phyloP scores from a whole-genome alignment of 768 basidiomycete genomes.

The Agaricus blazei region DNA sequence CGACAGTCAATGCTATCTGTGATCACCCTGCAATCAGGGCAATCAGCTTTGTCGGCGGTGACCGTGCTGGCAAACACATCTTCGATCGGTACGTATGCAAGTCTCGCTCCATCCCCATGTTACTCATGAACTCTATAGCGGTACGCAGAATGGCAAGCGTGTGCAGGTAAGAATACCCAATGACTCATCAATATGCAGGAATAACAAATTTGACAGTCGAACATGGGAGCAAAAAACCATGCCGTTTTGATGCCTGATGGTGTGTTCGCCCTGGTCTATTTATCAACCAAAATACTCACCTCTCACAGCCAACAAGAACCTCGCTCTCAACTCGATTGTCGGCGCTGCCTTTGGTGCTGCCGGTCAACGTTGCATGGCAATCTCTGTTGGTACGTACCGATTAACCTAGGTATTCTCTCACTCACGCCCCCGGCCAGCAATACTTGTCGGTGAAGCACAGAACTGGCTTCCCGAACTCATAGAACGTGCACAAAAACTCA shows the following conservation, averaged over 20 bases:
- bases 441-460: conserved; percentile 76
- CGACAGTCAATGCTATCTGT: conserved; percentile 91
- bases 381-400: conserved; percentile 70
- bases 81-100: conserved; percentile 60
- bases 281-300: background rate
- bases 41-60: conserved; percentile 95
- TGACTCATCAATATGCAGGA: background rate
- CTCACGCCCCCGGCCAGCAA: conserved; percentile 29
- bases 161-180: conserved; percentile 51
- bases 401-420: background rate
- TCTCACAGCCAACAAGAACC: conserved; percentile 78
- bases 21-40: conserved; percentile 90
- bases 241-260: conserved; percentile 92
- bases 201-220: conserved; percentile 26
- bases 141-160: conserved; percentile 81
- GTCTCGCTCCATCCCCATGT: background rate
- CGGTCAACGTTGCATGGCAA: conserved; percentile 96
- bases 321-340: conserved; percentile 85
- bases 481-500: conserved; percentile 73
- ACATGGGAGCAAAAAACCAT: conserved; percentile 96
- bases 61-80: conserved; percentile 90
- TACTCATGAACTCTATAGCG: conserved; percentile 37
- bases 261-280: conserved; percentile 25
- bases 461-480: conserved; percentile 86
- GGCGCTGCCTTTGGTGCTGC: conserved; percentile 97